These are phyloP conservation scores for Globisporangium viniferum DNA, from an alignment of 352 stramenopile species.

Conservation along the genomic window DNA sequence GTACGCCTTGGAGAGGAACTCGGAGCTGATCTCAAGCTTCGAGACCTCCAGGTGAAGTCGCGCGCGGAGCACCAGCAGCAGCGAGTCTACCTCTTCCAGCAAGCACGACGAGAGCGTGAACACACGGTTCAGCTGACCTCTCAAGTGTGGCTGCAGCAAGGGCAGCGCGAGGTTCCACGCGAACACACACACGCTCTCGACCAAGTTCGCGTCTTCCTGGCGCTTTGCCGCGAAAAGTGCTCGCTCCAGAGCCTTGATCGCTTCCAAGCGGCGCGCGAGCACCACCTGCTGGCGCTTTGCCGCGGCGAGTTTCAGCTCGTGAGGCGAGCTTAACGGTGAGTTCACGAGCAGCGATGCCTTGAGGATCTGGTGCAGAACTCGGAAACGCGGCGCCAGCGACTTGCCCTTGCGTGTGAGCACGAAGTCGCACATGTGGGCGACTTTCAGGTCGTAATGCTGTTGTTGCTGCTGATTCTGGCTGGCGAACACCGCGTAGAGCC, in stretches of 20 bases:
- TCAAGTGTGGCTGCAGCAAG: slow-evolving; percentile 70
- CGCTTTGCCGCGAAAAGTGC: slow-evolving; percentile 76
- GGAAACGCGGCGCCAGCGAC: slow-evolving; percentile 36
- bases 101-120: slow-evolving; percentile 56
- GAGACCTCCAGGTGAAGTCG: slow-evolving; percentile 81
- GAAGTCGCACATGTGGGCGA: slow-evolving; percentile 42
- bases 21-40: slow-evolving; percentile 80
- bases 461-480: neutral
- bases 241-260: slow-evolving; percentile 72
- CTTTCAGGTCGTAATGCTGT: slow-evolving; percentile 19
- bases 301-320: neutral
- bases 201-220: slow-evolving; percentile 64
- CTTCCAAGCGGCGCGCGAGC: slow-evolving; percentile 60
- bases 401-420: slow-evolving; percentile 55
- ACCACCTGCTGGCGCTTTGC: slow-evolving; percentile 31
- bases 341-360: slow-evolving; percentile 39
- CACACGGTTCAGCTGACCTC: slow-evolving; percentile 63
- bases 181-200: slow-evolving; percentile 79
- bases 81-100: slow-evolving; percentile 78
- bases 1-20: slow-evolving; percentile 85
- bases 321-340: slow-evolving; percentile 11
- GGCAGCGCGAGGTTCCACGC: slow-evolving; percentile 82
- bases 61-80: slow-evolving; percentile 74
- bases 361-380: slow-evolving; percentile 57
- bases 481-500: slow-evolving; percentile 45